phyloP scores from a whole-genome alignment of 768 basidiomycete genomes.

The Trametes coccinea region DNA sequence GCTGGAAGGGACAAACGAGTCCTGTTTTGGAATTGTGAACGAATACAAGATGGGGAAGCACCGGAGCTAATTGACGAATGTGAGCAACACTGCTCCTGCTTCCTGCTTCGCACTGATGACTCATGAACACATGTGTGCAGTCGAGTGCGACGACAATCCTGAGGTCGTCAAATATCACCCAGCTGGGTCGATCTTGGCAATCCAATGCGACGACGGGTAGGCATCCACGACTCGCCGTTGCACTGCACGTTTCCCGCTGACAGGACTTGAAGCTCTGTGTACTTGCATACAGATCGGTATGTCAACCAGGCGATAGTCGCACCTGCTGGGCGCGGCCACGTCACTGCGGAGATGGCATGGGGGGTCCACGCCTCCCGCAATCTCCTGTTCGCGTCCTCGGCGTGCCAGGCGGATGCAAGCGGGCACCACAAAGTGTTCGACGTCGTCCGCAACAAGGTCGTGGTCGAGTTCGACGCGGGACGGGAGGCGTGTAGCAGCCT shows the following conservation, averaged over 20 bases:
- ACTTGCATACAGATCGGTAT: background rate
- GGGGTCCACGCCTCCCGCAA: background rate
- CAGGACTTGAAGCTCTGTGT: background rate
- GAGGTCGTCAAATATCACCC: constrained; percentile 19
- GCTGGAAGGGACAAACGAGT: constrained; percentile 48
- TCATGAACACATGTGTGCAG: background rate
- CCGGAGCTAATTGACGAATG: background rate
- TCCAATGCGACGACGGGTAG: constrained; percentile 22
- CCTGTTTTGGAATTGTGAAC: constrained; percentile 42
- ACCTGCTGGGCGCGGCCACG: background rate
- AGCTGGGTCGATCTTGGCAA: background rate
- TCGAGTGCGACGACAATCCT: constrained; percentile 8
- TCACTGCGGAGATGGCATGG: constrained; percentile 22
- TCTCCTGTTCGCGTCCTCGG: constrained; percentile 17
- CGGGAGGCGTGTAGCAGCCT: constrained; percentile 15
- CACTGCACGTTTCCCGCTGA: background rate
- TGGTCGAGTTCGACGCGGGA: constrained; percentile 14
- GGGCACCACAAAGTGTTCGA: constrained; percentile 22
- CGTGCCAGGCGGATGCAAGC: background rate
- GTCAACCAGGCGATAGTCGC: background rate
- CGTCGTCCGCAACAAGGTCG: background rate
- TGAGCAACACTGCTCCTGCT: background rate
- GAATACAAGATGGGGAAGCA: constrained; percentile 24
- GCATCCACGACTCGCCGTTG: background rate
- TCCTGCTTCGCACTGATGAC: too few relatives aligned